These are phyloP conservation scores for Pseudodiploospora longispora DNA, from an alignment of 2,329 filamentous ascomycete species.

Conservation along the genomic window DNA sequence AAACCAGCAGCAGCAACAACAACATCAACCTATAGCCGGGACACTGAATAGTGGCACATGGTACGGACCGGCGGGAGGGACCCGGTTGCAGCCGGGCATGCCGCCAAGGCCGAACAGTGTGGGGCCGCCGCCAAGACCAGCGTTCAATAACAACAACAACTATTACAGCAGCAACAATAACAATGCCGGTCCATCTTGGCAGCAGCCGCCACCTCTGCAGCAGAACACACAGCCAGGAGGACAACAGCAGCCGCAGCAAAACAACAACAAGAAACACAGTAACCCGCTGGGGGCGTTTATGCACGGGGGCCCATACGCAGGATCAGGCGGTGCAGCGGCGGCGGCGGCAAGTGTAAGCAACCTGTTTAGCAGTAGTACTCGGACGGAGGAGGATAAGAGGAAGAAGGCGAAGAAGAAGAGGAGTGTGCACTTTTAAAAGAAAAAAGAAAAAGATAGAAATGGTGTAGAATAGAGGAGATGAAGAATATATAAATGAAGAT, in stretches of 20 bases:
- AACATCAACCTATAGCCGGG: conserved; percentile 4
- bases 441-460: not conserved
- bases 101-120: conserved; percentile 42
- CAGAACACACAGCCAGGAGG: not conserved
- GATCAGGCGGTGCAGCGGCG: conserved; percentile 26
- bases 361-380: conserved; percentile 30
- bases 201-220: conserved; percentile 4
- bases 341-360: conserved; percentile 38
- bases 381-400: conserved; percentile 28
- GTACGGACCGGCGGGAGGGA: conserved; percentile 11
- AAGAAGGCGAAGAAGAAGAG: conserved; percentile 41
- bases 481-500: not conserved
- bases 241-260: too few relatives aligned
- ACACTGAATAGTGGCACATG: conserved; percentile 9
- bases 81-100: conserved; percentile 20
- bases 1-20: not conserved
- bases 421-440: conserved; percentile 35
- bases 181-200: not conserved
- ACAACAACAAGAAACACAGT: conserved; percentile 15
- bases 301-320: conserved; percentile 12
- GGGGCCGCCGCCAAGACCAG: conserved; percentile 26
- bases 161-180: not conserved
- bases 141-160: conserved; percentile 11
- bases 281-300: conserved; percentile 21
- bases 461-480: not conserved